These are phyloP conservation scores for Ascochyta pisi DNA, from an alignment of 2,329 filamentous ascomycete genomes.

Conservation along the genomic window DNA sequence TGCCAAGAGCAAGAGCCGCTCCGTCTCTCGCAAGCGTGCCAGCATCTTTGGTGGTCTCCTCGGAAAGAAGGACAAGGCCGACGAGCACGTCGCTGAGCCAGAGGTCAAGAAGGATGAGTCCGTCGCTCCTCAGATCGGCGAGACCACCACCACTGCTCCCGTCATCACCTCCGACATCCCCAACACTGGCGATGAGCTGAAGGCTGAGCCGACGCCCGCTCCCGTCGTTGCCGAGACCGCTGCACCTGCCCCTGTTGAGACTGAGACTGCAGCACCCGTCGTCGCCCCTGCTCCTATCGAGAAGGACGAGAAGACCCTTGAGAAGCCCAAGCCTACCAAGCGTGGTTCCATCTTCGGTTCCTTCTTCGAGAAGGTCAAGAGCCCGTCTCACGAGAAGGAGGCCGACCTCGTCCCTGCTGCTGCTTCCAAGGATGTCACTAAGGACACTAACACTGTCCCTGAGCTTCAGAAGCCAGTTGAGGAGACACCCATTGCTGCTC, in stretches of 20 bases:
- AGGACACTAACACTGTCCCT: constrained; percentile 54
- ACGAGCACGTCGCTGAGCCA: constrained; percentile 46
- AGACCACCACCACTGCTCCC: constrained; percentile 44
- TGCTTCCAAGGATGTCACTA: constrained; percentile 47
- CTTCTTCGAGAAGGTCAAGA: constrained; percentile 67
- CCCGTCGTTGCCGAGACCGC: constrained; percentile 51
- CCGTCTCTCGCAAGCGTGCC: constrained; percentile 64
- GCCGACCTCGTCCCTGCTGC: constrained; percentile 63
- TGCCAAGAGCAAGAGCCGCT: constrained; percentile 65
- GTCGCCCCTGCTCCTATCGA: constrained; percentile 28
- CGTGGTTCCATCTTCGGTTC: constrained; percentile 83
- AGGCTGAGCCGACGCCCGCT: constrained; percentile 52
- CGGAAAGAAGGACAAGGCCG: constrained; percentile 65
- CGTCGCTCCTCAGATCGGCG: constrained; percentile 38
- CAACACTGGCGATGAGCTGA: constrained; percentile 47
- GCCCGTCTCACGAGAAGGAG: constrained; percentile 65
- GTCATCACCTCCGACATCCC: constrained; percentile 42
- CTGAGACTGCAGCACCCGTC: constrained; percentile 37
- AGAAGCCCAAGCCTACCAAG: constrained; percentile 72
- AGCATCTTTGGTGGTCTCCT: constrained; percentile 66
- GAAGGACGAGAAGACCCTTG: constrained; percentile 48
- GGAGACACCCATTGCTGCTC: constrained; percentile 49
- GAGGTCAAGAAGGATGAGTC: constrained; percentile 54
- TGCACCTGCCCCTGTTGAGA: constrained; percentile 43
- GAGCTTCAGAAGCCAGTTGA: constrained; percentile 45